Conservation (phyloP, 202 grass and related monocot species). For the Schoenoplectus tabernaemontani region DNA sequence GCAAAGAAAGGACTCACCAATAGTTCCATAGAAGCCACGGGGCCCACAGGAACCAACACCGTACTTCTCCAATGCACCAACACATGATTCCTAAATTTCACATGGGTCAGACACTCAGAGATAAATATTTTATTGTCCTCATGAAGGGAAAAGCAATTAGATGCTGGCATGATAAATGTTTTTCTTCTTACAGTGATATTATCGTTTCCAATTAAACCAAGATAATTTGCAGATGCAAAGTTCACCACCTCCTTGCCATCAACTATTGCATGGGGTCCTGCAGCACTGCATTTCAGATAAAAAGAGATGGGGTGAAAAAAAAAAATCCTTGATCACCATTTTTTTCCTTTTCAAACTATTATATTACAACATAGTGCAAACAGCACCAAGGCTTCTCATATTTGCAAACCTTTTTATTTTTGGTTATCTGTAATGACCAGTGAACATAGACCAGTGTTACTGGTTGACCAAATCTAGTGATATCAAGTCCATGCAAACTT, state of each 20-base stretch:
- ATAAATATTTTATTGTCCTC: not conserved
- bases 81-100: conserved; percentile 56
- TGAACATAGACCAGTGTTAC: not conserved
- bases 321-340: conserved; percentile 7
- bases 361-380: not conserved
- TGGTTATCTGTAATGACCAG: not conserved
- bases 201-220: conserved; percentile 80
- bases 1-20: conserved; percentile 56
- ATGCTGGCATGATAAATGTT: conserved; percentile 63
- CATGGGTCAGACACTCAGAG: not conserved
- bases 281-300: conserved; percentile 50
- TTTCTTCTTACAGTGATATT: conserved; percentile 87
- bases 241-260: conserved; percentile 91
- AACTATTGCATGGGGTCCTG: conserved; percentile 77
- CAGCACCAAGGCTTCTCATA: not conserved
- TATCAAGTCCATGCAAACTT: not conserved
- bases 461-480: not conserved
- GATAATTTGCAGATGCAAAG: conserved; percentile 96
- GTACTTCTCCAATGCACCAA: conserved; percentile 85
- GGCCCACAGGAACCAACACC: conserved; percentile 97
- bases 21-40: conserved; percentile 94
- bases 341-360: not conserved
- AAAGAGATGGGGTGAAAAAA: conserved; percentile 22
- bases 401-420: conserved; percentile 1
- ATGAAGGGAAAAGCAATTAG: conserved; percentile 19